Percentiles rank a stretch among this genome's conserved stretches.
These are phyloP conservation scores for Adiantum capillusveneris DNA, from an alignment of 75 land plant species.

Conservation along the genomic window DNA sequence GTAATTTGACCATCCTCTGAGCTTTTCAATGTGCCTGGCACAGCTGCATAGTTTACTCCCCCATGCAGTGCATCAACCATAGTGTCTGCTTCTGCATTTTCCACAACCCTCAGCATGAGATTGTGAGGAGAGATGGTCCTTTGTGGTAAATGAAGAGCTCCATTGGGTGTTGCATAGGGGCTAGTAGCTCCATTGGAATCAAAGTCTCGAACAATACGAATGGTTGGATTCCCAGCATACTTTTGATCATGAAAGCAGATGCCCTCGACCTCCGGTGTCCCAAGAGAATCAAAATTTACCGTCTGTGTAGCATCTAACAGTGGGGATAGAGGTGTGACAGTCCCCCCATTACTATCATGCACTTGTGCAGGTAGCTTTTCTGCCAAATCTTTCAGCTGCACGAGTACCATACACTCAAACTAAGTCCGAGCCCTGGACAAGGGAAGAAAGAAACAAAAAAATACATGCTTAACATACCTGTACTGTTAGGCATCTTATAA, in stretches of 20 bases:
- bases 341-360: conserved; percentile 9
- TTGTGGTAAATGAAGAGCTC: neutral
- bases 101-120: neutral
- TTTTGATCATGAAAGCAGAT: conserved; percentile 10
- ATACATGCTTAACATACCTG: conserved; percentile 38
- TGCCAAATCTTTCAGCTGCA: conserved; percentile 52
- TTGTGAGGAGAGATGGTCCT: neutral
- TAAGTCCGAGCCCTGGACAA: too few species aligned
- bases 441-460: neutral
- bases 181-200: conserved; percentile 22
- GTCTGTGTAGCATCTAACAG: conserved; percentile 11
- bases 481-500: conserved; percentile 89
- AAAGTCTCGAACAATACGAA: conserved; percentile 13
- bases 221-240: conserved; percentile 7
- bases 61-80: neutral
- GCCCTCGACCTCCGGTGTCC: conserved; percentile 21
- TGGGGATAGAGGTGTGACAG: conserved; percentile 4
- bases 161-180: conserved; percentile 13
- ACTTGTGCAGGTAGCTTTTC: conserved; percentile 29
- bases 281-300: conserved; percentile 10
- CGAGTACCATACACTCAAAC: neutral
- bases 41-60: neutral
- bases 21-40: neutral
- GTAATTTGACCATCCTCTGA: neutral
- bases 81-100: neutral